Conservation (phyloP, 257 asterid genomes). For the Solanum arcanum region DNA sequence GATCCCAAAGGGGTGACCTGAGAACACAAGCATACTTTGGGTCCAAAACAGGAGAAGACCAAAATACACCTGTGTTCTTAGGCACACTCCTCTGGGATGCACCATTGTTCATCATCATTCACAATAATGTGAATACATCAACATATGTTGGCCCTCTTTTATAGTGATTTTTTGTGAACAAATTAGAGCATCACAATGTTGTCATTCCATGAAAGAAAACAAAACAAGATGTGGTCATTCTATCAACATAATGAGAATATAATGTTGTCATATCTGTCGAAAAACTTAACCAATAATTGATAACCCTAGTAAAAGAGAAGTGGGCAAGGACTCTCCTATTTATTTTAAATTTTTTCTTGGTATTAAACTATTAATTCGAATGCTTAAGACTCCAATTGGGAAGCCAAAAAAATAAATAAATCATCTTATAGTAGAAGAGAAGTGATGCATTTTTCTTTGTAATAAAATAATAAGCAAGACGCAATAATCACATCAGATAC, state of each 20-base stretch:
- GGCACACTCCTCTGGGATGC: conserved; percentile 25
- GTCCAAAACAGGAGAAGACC: neutral
- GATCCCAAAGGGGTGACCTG: conserved; percentile 45
- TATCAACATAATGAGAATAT: conserved; percentile 6
- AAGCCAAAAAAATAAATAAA: neutral
- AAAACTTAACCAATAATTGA: neutral
- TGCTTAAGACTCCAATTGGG: neutral
- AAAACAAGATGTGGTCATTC: conserved; percentile 22
- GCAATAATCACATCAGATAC: neutral
- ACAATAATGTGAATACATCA: neutral
- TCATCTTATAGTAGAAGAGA: neutral
- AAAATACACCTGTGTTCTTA: conserved; percentile 30
- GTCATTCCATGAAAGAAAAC: neutral
- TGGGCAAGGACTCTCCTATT: neutral
- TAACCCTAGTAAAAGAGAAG: neutral
- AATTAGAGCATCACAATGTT: neutral
- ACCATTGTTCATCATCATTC: neutral
- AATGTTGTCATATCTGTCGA: neutral
- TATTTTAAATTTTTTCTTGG: neutral
- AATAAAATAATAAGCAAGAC: neutral
- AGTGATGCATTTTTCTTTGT: neutral
- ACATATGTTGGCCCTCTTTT: neutral
- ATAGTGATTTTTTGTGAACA: neutral
- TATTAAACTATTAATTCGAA: no score
- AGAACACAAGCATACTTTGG: conserved; percentile 32